Evolutionary conservation across 2,329 filamentous ascomycete species (phyloP), one percentile per base, ranked within the genome.

Genomic region (Paracoccidioides lutzii): DNA sequence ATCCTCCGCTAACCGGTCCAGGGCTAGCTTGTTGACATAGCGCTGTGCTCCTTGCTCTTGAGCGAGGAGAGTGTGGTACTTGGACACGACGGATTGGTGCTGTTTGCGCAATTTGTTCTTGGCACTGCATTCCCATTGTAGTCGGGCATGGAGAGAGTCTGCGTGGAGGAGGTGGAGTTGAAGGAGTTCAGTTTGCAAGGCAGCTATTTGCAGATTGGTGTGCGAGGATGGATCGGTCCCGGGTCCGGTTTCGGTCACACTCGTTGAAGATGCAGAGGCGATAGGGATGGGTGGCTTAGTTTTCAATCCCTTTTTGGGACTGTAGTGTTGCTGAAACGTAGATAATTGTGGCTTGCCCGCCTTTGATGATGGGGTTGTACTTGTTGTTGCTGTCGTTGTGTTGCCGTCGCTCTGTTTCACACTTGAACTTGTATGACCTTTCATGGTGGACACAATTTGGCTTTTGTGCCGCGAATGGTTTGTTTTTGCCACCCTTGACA

Each of bases 121-220:
- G 0, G 65, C 65, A 28, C 59, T 62, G 2, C 55, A 45, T 55
- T 68, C 64, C 70, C 67, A 71, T 45, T 68, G 63, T 3, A 60
- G 55, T 15, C 67, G 61, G 22, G 61, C 60, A 43, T 65, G 65
- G 22, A 67, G 53, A 6, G 61, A 64, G 4, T 64, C 63, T 6
- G 66, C 64, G 59, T 73, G 67, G 5, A 75, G 62, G 4, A 75
- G 64, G 53, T 66, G 68, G 14, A 76, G 59, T 55, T 76, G 73
- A 30, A 76, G 63, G 10, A 76, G 62, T 57, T 76, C 73, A 0
- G 69, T 73, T 55, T 73, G 69, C 37, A 75, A 52, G 10, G 67
- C 65, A 12, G 66, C 60, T 53, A 70, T 62, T 35, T 73, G 69
- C 22, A 69, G 66, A 60, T 65, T 66, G 7, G 66, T 38, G 30